phyloP scores from a whole-genome alignment of 75 land plant species.

The Picea glauca region DNA sequence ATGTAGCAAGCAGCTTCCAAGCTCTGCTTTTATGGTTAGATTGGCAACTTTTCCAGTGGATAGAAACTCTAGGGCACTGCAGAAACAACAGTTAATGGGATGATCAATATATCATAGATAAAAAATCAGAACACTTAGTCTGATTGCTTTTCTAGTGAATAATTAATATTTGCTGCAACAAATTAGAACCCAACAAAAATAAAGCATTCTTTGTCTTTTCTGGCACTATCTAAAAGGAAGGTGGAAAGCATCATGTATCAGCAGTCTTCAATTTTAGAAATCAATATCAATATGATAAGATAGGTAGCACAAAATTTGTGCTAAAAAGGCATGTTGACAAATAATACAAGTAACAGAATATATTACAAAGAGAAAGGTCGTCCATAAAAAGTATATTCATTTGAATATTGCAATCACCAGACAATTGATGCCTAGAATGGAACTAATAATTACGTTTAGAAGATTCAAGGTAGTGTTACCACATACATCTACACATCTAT shows the following conservation, averaged over 20 bases:
- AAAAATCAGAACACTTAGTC: neutral
- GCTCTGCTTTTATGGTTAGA: conserved; percentile 85
- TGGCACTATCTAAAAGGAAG: neutral
- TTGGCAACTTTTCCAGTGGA: conserved; percentile 87
- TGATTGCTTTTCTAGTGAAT: neutral
- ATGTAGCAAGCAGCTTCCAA: conserved; percentile 95
- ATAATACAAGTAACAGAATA: no score
- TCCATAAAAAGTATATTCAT: no score
- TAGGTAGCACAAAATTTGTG: no score
- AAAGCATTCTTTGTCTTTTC: neutral
- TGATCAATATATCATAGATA: neutral
- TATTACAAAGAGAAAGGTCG: no score
- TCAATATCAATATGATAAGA: neutral
- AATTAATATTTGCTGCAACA: neutral
- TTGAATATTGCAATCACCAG: no score
- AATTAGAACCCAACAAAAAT: neutral
- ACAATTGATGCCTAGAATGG: no score
- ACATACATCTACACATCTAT: no score
- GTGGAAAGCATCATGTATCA: neutral
- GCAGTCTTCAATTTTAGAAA: neutral
- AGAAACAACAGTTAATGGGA: conserved; percentile 1
- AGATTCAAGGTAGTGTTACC: no score
- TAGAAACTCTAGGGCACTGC: conserved; percentile 89
- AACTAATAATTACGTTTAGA: no score
- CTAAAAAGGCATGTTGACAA: neutral